Evolutionary conservation across 2,329 filamentous ascomycete species (phyloP), one percentile per base, ranked within the genome.

Genomic region (Microdochium paspali): DNA sequence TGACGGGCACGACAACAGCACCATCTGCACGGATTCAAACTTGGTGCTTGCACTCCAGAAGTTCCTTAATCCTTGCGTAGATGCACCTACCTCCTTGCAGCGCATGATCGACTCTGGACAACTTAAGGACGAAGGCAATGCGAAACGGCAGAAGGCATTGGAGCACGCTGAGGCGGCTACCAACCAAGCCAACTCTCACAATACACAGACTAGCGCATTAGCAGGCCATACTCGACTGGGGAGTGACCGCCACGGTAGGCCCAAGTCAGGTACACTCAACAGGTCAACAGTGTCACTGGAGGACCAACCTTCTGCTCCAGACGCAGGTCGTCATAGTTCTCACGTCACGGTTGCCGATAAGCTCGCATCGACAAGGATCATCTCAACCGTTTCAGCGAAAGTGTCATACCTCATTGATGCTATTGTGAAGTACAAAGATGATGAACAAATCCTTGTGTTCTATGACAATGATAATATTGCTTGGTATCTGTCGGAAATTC

Each of bases 361-460:
- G 1, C 69, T 93, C 15, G 69, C 73, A 10, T 63, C 71, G 28
- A 79, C 85, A 0, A 76, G 67, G 47, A 72, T 95, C 20, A 68
- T 86, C n/a, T 89, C 87, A 3, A 95, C 90, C 0, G 80, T 82
- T 0, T 96, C 90, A 0, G 82, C 87, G 0, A 97, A 97, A 63
- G 72, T 96, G 2, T 90, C 86, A 2, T 95, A 96, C 58, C 70
- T 96, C 5, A 69, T 95, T 18, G 84, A 90, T 47, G 74, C 79
- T 26, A 81, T 96, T 12, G 64, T 82, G 4, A 70, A 76, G 46
- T 73, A 90, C 51, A 80, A 93, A 46, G 64, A 73, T 1, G 66
- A 76, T 0, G 90, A 95, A 58, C 95, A 96, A 64, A 93, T 94
- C 3, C 80, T 96, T 46, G 77, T 96, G 10, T 97, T 97, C 63